Evolutionary conservation across 2,329 filamentous ascomycete genomes (phyloP).

Genomic region (Epichloe glyceriae): DNA sequence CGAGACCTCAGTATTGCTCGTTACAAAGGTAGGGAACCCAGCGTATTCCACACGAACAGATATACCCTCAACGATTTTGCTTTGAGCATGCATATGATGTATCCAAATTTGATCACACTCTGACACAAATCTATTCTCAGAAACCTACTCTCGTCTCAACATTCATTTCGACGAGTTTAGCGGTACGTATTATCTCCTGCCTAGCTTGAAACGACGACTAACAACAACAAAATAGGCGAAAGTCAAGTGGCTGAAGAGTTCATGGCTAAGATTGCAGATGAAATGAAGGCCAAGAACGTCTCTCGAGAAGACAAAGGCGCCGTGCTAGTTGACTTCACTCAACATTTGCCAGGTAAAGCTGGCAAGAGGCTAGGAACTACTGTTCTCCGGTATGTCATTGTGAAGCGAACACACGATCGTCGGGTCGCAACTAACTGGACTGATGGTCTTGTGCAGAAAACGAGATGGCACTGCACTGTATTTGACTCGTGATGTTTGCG

Average conservation of each 20-base stretch:
- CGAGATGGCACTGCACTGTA: slow-evolving; percentile 66
- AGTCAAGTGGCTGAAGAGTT: slow-evolving; percentile 55
- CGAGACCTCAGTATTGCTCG: slow-evolving; percentile 53
- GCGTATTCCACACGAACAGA: not conserved
- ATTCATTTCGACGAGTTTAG: slow-evolving; percentile 57
- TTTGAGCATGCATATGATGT: not conserved
- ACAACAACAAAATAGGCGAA: slow-evolving; percentile 41
- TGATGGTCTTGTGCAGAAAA: slow-evolving; percentile 26
- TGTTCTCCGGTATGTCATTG: slow-evolving; percentile 40
- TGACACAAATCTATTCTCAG: slow-evolving; percentile 9
- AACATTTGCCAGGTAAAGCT: slow-evolving; percentile 51
- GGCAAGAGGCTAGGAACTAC: slow-evolving; percentile 59
- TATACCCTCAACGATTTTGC: not conserved
- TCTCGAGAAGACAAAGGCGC: slow-evolving; percentile 60
- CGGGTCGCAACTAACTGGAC: not conserved
- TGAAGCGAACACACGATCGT: not conserved
- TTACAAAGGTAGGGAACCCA: slow-evolving; percentile 34
- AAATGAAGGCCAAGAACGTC: slow-evolving; percentile 51
- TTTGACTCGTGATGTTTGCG: slow-evolving; percentile 65
- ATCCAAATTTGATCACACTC: not conserved
- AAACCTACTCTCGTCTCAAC: slow-evolving; percentile 57
- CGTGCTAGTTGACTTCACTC: slow-evolving; percentile 58
- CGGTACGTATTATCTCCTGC: slow-evolving; percentile 8
- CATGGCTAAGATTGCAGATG: slow-evolving; percentile 50
- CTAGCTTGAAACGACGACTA: not conserved